phyloP scores from a whole-genome alignment of 768 basidiomycete species.

The Mycena vulgaris region DNA sequence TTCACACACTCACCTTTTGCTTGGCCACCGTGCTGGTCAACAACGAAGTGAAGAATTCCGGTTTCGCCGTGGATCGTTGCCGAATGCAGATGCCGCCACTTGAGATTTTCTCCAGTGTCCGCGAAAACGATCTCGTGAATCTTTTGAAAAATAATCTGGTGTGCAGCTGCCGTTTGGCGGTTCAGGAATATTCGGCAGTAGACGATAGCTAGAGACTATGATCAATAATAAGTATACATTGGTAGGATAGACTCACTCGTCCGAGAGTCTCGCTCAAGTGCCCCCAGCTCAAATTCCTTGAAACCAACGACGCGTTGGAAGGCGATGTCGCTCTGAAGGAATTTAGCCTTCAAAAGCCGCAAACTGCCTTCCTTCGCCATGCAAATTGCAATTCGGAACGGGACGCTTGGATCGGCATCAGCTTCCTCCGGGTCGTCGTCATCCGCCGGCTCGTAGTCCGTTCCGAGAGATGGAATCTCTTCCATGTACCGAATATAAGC shows the following conservation, averaged over 20 bases:
- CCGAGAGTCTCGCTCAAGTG: constrained; percentile 22
- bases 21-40: too few species aligned
- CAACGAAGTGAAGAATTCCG: not conserved
- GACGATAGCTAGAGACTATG: not conserved
- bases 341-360: constrained; percentile 31
- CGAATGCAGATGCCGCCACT: constrained; percentile 2
- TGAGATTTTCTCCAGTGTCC: not conserved
- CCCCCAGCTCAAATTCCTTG: constrained; percentile 37
- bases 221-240: not conserved
- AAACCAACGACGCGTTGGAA: constrained; percentile 40
- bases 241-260: not conserved
- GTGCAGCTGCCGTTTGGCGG: not conserved
- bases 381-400: constrained; percentile 44
- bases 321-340: constrained; percentile 46
- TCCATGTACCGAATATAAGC: too few species aligned
- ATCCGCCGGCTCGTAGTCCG: not conserved
- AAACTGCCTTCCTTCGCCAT: constrained; percentile 41
- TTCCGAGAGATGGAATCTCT: too few species aligned
- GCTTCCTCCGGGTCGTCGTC: not conserved
- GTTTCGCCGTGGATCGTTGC: not conserved
- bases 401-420: not conserved
- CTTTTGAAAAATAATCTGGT: not conserved
- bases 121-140: not conserved
- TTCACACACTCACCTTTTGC: not conserved
- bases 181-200: not conserved